Conservation (phyloP, 768 basidiomycete species). For the Imleria badia region DNA sequence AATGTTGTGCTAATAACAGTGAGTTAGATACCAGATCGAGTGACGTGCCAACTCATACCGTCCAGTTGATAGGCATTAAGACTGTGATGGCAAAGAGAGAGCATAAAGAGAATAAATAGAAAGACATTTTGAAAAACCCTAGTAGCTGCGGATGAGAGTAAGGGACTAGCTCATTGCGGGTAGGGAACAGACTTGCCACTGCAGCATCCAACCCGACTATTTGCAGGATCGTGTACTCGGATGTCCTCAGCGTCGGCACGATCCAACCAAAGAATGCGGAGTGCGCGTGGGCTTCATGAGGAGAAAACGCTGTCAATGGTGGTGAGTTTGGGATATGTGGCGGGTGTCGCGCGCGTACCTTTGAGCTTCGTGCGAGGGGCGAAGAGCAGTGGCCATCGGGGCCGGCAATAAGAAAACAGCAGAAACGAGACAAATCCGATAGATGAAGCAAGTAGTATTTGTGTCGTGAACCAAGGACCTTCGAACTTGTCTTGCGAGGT, state of each 20-base stretch:
- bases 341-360: conserved; percentile 45
- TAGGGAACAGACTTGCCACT: conserved; percentile 60
- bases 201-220: conserved; percentile 97
- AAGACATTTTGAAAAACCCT: conserved; percentile 94
- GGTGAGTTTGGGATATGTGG: not conserved
- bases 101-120: conserved; percentile 86
- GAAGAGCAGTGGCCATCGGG: conserved; percentile 86
- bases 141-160: conserved; percentile 59
- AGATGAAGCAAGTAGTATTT: conserved; percentile 70
- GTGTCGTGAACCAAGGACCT: conserved; percentile 96
- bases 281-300: conserved; percentile 88
- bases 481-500: conserved; percentile 64
- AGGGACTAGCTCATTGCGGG: not conserved
- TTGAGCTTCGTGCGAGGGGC: conserved; percentile 94
- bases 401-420: conserved; percentile 85
- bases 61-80: conserved; percentile 95
- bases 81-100: conserved; percentile 78
- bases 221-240: conserved; percentile 91
- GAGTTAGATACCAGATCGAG: not conserved
- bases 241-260: conserved; percentile 83
- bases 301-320: conserved; percentile 73
- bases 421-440: conserved; percentile 83
- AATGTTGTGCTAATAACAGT: conserved; percentile 58
- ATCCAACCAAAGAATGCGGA: conserved; percentile 95
- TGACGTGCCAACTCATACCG: conserved; percentile 47